Conservation (phyloP, 2,329 filamentous ascomycete species). For the Alternaria longipes region DNA sequence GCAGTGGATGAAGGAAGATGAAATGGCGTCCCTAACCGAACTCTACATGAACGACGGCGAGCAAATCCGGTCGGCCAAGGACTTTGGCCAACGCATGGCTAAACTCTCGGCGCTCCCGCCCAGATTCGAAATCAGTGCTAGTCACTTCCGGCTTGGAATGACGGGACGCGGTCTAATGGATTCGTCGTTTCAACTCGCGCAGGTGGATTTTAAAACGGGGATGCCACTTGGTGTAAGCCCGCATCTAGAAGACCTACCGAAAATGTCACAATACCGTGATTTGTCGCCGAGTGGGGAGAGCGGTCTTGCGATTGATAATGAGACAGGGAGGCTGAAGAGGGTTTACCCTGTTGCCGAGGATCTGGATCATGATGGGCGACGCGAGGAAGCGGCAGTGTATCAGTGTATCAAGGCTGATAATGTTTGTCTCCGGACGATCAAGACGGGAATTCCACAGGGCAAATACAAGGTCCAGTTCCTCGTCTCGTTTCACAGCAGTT, state of each 20-base stretch:
- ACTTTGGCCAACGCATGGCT: conserved; percentile 49
- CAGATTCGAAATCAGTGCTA: conserved; percentile 46
- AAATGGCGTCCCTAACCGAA: conserved; percentile 52
- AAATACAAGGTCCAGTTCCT: conserved; percentile 51
- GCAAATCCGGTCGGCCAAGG: conserved; percentile 39
- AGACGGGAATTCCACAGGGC: conserved; percentile 51
- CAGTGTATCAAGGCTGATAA: conserved; percentile 46
- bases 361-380: conserved; percentile 46
- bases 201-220: conserved; percentile 53
- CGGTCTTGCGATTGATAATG: conserved; percentile 39
- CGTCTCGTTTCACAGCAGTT: conserved; percentile 39
- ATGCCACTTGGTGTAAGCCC: conserved; percentile 38
- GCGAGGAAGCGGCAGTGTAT: conserved; percentile 49
- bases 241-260: conserved; percentile 33
- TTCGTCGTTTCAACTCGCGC: conserved; percentile 41
- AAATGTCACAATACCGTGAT: conserved; percentile 34
- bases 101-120: conserved; percentile 50
- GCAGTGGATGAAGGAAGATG: conserved; percentile 54
- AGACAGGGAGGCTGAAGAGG: conserved; percentile 35
- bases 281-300: conserved; percentile 43
- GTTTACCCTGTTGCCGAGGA: conserved; percentile 50
- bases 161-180: conserved; percentile 41
- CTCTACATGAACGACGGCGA: conserved; percentile 52
- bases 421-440: conserved; percentile 47
- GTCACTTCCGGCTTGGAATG: conserved; percentile 46